Evolutionary conservation across 805 yeast genomes (phyloP).

Genomic region (Schizosaccharomyces japonicus): DNA sequence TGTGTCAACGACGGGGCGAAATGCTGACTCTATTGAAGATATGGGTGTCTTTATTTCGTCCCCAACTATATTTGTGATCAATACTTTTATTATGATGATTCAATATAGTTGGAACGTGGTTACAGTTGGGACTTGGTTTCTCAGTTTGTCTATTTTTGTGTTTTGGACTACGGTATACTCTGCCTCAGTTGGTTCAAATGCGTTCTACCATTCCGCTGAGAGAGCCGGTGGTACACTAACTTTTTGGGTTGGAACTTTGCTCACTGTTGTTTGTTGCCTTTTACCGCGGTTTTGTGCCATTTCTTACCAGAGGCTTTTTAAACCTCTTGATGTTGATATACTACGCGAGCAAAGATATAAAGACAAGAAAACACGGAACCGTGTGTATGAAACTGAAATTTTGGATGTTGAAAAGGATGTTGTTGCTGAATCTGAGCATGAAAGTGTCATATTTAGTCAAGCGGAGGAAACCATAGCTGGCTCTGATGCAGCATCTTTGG

Average conservation of each 20-base stretch:
- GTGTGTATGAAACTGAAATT: too few species aligned
- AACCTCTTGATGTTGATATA: conserved; percentile 46
- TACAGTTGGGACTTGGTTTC: conserved; percentile 25
- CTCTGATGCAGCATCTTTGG: too few species aligned
- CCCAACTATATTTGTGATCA: conserved; percentile 39
- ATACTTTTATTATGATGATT: conserved; percentile 39
- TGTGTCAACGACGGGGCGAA: conserved; percentile 24
- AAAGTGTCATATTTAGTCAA: too few species aligned
- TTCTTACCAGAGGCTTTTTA: conserved; percentile 26
- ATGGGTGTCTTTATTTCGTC: conserved; percentile 40
- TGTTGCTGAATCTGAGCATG: too few species aligned
- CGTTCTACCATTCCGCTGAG: conserved; percentile 40
- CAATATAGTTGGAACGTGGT: conserved; percentile 66
- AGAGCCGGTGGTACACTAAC: conserved; percentile 35
- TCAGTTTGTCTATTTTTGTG: conserved; percentile 35
- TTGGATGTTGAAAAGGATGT: too few species aligned
- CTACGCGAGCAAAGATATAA: conserved; percentile 35
- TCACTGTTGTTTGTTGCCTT: conserved; percentile 31
- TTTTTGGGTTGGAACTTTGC: conserved; percentile 43
- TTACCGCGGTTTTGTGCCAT: conserved; percentile 38
- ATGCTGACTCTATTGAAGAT: conserved; percentile 45
- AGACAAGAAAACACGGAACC: too few species aligned
- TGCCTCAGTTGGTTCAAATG: conserved; percentile 25
- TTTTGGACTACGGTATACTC: conserved; percentile 68
- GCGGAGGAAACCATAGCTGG: too few species aligned